phyloP scores from a whole-genome alignment of 768 basidiomycete genomes.

The Phanerochaete sordida region DNA sequence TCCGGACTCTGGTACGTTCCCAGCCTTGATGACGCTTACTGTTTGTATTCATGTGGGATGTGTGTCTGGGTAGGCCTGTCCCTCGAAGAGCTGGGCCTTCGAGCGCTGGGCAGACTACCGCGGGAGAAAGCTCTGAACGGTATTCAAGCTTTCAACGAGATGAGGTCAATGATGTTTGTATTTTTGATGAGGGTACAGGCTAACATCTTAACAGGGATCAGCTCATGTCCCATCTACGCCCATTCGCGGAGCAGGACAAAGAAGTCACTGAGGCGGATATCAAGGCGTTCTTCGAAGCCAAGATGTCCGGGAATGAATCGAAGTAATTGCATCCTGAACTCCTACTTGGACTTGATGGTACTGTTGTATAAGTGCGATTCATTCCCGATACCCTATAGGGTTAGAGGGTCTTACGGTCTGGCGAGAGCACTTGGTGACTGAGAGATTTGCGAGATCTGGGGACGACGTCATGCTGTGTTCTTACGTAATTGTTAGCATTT shows the following conservation, averaged over 20 bases:
- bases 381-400: too few species aligned
- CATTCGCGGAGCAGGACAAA: constrained; percentile 76
- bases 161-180: constrained; percentile 52
- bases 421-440: too few species aligned
- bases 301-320: not conserved
- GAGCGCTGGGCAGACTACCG: constrained; percentile 69
- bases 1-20: constrained; percentile 68
- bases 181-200: not conserved
- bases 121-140: constrained; percentile 82
- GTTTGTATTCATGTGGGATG: not conserved
- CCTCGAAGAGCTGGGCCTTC: constrained; percentile 79
- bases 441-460: too few species aligned
- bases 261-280: constrained; percentile 74
- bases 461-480: too few species aligned
- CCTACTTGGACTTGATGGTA: too few species aligned
- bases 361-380: too few species aligned
- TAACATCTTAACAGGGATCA: constrained; percentile 48
- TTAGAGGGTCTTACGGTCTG: too few species aligned
- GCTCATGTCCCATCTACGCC: constrained; percentile 65
- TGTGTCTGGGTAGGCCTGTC: constrained; percentile 50
- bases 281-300: constrained; percentile 55
- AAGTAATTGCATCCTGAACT: not conserved
- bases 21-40: not conserved
- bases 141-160: constrained; percentile 77
- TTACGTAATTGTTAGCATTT: too few species aligned